Base-by-base conservation (phyloP, 345 rosid species). In the Diplotaxis tenuifolia region DNA sequence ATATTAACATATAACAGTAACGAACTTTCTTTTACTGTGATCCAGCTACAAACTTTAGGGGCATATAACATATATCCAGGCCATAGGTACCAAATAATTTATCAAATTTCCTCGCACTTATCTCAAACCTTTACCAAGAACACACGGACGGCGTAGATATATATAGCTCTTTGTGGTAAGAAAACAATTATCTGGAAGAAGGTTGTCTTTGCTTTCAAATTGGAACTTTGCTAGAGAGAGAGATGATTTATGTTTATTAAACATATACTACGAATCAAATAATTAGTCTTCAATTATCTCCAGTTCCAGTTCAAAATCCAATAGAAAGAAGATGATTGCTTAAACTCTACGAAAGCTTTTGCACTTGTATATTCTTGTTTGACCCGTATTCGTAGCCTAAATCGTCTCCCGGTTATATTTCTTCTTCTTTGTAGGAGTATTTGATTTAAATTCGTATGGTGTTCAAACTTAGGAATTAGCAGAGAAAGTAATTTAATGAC, bases 381-480 rank as follows among this genome's bases (percentile, higher is more conserved):
- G 97, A 89, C 94, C 96, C 94, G 79, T 83, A 82, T 79, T 81
- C 82, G 78, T 23, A 77, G 96, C 81, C 92, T 81, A 29, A 81
- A 66, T 71, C 73, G 32, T 77, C 86, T 86, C 86, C 74, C 68
- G 82, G 28, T 52, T 85, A 86, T 84, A 82, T 82, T 85, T 83
- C 84, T 65, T 65, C 58, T n/a, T 45, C 20, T 47, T 38, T 71
- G 40, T 8, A n/a, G n/a, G n/a, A n/a, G n/a, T n/a, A 67, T 28
- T 49, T 53, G 22, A 52, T 50, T 55, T 45, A 55, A 15, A 16
- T 16, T 7, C 19, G 0, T 47, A 47, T 47, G 53, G 63, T 29
- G 40, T 40, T 60, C n/a, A 58, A 56, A 50, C 23, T 76, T 38
- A n/a, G 21, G 62, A 58, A 2, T 66, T 57, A 47, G 53, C 40